Evolutionary conservation across 2,329 filamentous ascomycete genomes (phyloP).

Genomic region (Botrytis porri): DNA sequence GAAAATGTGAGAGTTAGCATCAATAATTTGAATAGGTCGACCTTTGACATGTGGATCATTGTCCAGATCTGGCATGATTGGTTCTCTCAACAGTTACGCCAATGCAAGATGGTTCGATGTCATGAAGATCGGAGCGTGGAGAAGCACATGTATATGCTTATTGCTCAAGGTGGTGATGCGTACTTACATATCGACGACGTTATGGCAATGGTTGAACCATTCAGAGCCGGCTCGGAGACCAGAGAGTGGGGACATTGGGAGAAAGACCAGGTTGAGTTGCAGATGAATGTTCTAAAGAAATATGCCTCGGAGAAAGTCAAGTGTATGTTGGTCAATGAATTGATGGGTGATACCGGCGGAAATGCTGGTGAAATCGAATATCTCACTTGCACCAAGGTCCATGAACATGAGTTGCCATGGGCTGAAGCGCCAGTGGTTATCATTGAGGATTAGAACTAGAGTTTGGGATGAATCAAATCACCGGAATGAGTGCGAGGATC

Average conservation of each 20-base stretch:
- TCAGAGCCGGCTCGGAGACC: neutral
- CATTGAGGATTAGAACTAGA: neutral
- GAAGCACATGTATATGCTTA: constrained; percentile 25
- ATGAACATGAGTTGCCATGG: constrained; percentile 31
- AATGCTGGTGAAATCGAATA: constrained; percentile 26
- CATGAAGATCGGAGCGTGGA: neutral
- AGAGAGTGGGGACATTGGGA: constrained; percentile 8
- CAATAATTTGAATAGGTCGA: constrained; percentile 26
- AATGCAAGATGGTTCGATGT: neutral
- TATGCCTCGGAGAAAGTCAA: constrained; percentile 26
- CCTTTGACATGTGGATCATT: constrained; percentile 28
- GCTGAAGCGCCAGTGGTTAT: neutral
- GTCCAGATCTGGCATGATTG: constrained; percentile 32
- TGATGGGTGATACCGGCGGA: constrained; percentile 24
- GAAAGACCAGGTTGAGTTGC: constrained; percentile 18
- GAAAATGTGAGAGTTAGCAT: constrained; percentile 16
- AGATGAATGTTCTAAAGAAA: constrained; percentile 28
- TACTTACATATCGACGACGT: constrained; percentile 24
- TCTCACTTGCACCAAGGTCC: constrained; percentile 31
- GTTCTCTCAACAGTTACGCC: constrained; percentile 23
- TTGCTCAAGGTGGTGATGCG: constrained; percentile 27
- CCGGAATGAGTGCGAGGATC: neutral
- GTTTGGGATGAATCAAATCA: neutral
- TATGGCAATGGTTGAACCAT: neutral
- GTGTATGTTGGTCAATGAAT: constrained; percentile 26